A percentile compares a stretch with the other conserved stretches of the same genome.
phyloP scores from a whole-genome alignment of 768 basidiomycete genomes.

The Xerocomellus amylosporus region DNA sequence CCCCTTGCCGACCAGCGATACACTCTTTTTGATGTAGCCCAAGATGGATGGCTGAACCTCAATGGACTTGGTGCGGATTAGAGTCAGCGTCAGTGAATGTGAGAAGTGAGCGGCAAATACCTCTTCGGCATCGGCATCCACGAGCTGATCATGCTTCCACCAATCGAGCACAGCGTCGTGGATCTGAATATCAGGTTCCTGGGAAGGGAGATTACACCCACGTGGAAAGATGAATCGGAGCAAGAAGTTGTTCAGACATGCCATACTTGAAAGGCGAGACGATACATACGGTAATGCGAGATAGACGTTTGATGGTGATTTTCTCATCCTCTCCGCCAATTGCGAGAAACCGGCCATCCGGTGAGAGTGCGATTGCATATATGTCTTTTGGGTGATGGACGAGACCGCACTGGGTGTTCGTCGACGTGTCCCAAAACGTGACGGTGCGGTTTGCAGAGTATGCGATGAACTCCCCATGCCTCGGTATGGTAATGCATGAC shows the following conservation, averaged over 20 bases:
- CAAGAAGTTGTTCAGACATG: background rate
- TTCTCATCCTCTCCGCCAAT: background rate
- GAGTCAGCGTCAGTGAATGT: background rate
- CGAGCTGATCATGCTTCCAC: background rate
- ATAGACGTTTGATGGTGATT: background rate
- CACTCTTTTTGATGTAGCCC: background rate
- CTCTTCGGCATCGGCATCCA: background rate
- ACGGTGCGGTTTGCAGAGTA: background rate
- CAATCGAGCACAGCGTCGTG: background rate
- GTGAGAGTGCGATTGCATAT: background rate
- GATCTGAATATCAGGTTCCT: conserved; percentile 1
- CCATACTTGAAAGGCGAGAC: background rate
- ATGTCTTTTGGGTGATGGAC: background rate
- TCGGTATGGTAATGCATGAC: background rate
- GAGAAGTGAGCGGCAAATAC: background rate
- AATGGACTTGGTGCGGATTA: background rate
- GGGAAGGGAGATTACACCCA: background rate
- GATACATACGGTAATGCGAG: background rate
- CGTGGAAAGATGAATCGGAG: background rate
- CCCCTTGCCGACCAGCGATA: background rate
- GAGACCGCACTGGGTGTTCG: background rate
- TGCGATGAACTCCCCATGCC: background rate
- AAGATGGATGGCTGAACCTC: background rate
- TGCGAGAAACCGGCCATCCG: background rate
- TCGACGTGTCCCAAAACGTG: conserved; percentile 3